Base-by-base conservation (phyloP, 139 green algal species). In the Picochlorum sp. region DNA sequence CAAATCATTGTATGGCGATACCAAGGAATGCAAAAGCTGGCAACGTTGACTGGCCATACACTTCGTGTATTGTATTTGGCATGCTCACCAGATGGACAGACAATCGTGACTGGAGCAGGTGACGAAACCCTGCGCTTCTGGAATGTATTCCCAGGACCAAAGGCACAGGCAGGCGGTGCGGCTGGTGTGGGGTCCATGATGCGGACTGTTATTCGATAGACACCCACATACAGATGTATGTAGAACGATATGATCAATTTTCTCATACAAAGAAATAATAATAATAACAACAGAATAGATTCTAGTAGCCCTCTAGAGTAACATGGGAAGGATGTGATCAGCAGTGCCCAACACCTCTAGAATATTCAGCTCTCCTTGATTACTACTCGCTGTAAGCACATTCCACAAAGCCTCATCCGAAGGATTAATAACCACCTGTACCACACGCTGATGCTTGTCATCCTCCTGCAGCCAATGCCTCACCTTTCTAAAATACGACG, bases 71-170 rank as follows among this genome's bases (percentile, higher is more conserved):
- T 98, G 41, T 98, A 96, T 79, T 79, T 98, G 5, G 90, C 92
- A 1, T 75, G 90, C 7, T 95, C 89, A 0, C 92, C 92, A 4
- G 92, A 98, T 62, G 92, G 92, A 2, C 88, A 97, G 74, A 97
- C 92, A 51, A 95, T 98, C n/a, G 92, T 97, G 26, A 97, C 90
- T n/a, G 63, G 62, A 60, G 83, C 83, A 57, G 87, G 86, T 4
- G 92, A 98, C 64, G 92, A 98, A 66, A 97, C 92, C 56, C 74
- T 97, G 49, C 82, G 91, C 24, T 97, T 98, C 68, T 98, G 91
- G 91, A 94, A 84, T 65, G 84, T 97, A 5, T 97, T 97, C 60
- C 88, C 88, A 6, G 79, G 77, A 44, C 61, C 74, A 46, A 86
- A 83, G 67, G 58, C 64, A 3, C 69, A 81, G 56, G 67, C 68